Evolutionary conservation across 306 rosid genomes (phyloP).

Genomic region (Sicyos baderoa): DNA sequence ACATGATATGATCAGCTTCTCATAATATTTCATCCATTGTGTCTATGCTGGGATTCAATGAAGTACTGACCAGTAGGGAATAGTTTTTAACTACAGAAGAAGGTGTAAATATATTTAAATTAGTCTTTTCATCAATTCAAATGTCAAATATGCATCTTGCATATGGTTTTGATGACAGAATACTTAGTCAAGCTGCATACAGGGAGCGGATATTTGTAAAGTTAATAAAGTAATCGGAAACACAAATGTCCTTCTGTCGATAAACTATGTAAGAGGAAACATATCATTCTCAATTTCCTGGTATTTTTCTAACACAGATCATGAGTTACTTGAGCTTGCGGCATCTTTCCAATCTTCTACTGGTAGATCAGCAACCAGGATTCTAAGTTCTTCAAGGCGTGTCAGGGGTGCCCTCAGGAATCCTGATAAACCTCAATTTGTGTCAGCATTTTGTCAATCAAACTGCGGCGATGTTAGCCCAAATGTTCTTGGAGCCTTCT

Average conservation of each 20-base stretch:
- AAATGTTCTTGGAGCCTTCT: slow-evolving; percentile 79
- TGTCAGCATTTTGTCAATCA: slow-evolving; percentile 87
- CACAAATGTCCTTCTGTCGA: background rate
- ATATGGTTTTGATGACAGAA: background rate
- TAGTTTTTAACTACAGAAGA: slow-evolving; percentile 4
- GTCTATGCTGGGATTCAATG: background rate
- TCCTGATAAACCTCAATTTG: slow-evolving; percentile 58
- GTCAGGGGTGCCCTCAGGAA: slow-evolving; percentile 57
- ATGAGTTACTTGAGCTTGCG: slow-evolving; percentile 67
- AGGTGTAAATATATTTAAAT: background rate
- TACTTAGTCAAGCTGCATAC: slow-evolving; percentile 8
- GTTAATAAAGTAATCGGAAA: background rate
- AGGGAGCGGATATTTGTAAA: background rate
- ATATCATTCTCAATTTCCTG: slow-evolving; percentile 14
- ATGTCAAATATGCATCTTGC: slow-evolving; percentile 2
- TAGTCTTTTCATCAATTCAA: background rate
- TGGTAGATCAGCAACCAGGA: slow-evolving; percentile 48
- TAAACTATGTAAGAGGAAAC: background rate
- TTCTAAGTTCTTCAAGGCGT: slow-evolving; percentile 50
- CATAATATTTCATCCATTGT: too few relatives aligned
- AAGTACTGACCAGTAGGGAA: too few relatives aligned
- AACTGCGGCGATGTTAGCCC: slow-evolving; percentile 98
- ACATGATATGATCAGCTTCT: background rate
- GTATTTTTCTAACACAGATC: slow-evolving; percentile 40
- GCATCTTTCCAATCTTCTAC: slow-evolving; percentile 60